phyloP scores from a whole-genome alignment of 805 yeast genomes.

The Wickerhamiella azyma region DNA sequence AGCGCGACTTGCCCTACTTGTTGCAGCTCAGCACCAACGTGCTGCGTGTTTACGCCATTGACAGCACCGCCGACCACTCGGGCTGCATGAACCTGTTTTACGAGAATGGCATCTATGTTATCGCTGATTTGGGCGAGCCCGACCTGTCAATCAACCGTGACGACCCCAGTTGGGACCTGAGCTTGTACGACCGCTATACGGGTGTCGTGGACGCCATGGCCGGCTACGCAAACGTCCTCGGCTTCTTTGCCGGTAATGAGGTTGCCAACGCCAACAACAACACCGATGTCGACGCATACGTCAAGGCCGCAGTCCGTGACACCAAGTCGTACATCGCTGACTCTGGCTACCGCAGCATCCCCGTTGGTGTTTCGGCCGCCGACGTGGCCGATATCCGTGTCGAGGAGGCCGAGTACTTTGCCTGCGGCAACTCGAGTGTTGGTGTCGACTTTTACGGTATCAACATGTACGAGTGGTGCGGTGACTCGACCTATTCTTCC shows the following conservation, averaged over 20 bases:
- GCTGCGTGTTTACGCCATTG: constrained; percentile 75
- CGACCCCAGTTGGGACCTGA: constrained; percentile 64
- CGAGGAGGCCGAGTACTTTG: constrained; percentile 67
- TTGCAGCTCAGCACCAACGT: constrained; percentile 57
- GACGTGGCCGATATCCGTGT: constrained; percentile 76
- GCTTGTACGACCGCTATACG: constrained; percentile 62
- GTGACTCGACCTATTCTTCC: constrained; percentile 38
- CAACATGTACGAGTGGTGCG: constrained; percentile 87
- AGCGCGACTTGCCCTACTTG: constrained; percentile 73
- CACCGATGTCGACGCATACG: constrained; percentile 84
- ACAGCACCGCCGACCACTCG: constrained; percentile 58
- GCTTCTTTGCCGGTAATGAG: constrained; percentile 97
- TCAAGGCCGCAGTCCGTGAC: constrained; percentile 93
- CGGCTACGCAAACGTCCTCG: constrained; percentile 67
- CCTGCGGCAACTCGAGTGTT: constrained; percentile 49
- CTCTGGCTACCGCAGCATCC: constrained; percentile 59
- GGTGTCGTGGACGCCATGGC: constrained; percentile 66
- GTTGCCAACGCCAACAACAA: constrained; percentile 72
- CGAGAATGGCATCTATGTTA: constrained; percentile 81
- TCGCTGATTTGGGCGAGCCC: constrained; percentile 86
- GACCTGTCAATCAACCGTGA: constrained; percentile 61
- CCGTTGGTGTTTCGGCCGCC: constrained; percentile 88
- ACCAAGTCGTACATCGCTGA: constrained; percentile 57
- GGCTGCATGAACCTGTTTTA: constrained; percentile 60
- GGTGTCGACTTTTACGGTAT: constrained; percentile 71